phyloP scores from a whole-genome alignment of 441 rosid genomes.

The Syzygium malaccense region DNA sequence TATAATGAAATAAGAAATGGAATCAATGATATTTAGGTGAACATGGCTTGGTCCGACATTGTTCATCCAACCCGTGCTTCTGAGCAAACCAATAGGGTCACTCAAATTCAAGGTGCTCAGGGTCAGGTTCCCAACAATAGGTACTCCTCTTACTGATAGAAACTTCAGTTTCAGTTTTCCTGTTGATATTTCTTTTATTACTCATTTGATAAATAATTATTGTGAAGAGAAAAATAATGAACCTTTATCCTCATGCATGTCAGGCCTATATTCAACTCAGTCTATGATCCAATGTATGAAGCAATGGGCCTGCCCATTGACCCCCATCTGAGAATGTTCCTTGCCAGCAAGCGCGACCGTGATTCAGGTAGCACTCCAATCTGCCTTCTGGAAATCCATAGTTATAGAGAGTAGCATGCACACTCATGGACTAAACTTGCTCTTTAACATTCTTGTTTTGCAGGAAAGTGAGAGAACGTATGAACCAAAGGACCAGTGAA shows the following conservation, averaged over 20 bases:
- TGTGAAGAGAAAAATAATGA: background rate
- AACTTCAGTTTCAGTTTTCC: background rate
- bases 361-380: background rate
- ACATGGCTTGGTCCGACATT: background rate
- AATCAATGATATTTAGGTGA: background rate
- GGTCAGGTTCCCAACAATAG: background rate
- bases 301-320: constrained; percentile 25
- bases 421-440: background rate
- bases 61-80: background rate
- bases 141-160: background rate
- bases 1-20: background rate
- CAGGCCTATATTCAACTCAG: background rate
- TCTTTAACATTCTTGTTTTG: background rate
- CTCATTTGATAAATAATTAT: no score
- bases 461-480: background rate
- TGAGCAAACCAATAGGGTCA: background rate
- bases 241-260: background rate
- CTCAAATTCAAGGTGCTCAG: background rate
- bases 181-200: background rate
- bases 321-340: constrained; percentile 26
- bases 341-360: background rate
- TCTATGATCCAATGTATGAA: constrained; percentile 25
- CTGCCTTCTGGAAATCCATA: background rate
- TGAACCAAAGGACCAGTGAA: background rate
- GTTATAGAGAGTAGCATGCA: background rate